Evolutionary conservation across 257 asterid species (phyloP).

Genomic region (Solanum boliviense): DNA sequence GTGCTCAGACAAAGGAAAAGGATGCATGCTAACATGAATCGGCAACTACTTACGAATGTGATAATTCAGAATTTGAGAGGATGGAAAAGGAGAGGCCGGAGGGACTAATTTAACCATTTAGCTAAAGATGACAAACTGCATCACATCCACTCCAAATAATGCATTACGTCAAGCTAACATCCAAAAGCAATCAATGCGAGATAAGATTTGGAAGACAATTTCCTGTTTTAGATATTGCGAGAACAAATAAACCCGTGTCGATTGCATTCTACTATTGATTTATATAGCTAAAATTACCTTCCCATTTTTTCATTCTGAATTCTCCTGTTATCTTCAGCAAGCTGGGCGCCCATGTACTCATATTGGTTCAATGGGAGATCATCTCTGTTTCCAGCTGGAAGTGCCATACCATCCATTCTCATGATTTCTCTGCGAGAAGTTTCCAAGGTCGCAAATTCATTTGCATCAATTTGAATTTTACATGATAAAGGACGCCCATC

Average conservation of each 20-base stretch:
- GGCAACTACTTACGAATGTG: background rate
- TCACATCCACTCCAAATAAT: background rate
- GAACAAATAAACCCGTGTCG: background rate
- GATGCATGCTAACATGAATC: background rate
- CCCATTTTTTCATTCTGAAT: slow-evolving; percentile 24
- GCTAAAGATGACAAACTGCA: background rate
- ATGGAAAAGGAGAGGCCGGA: background rate
- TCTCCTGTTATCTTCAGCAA: slow-evolving; percentile 34
- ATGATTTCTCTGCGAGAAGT: slow-evolving; percentile 38
- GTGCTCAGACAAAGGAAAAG: background rate
- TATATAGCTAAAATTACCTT: slow-evolving; percentile 36
- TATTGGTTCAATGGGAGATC: slow-evolving; percentile 6
- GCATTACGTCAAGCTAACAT: background rate
- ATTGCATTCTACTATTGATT: background rate
- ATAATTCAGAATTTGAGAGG: background rate
- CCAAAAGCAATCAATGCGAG: background rate
- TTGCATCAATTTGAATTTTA: background rate
- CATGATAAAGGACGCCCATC: background rate
- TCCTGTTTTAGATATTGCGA: background rate
- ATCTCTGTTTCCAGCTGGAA: slow-evolving; percentile 22
- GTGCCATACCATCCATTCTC: slow-evolving; percentile 38
- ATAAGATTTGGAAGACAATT: background rate
- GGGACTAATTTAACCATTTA: background rate
- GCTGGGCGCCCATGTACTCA: slow-evolving; percentile 31
- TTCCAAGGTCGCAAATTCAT: background rate